A percentile compares a stretch with the other conserved stretches of the same genome.
These are phyloP conservation scores for Lepiota subincarnata DNA, from an alignment of 768 basidiomycete genomes.

Conservation along the genomic window DNA sequence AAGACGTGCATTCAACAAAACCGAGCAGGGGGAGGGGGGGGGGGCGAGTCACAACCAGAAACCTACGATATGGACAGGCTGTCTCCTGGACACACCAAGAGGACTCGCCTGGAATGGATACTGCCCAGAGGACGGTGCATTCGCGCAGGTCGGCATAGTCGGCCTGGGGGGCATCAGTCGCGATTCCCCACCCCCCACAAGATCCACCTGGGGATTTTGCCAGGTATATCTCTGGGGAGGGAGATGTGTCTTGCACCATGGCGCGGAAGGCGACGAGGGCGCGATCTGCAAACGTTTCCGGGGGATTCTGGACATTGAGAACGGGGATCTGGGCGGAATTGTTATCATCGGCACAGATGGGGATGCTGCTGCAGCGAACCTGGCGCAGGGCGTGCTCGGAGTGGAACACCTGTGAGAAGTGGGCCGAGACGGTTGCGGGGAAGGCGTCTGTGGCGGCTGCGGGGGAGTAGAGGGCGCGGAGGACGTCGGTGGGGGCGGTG, in stretches of 20 bases:
- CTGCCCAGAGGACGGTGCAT: conserved; percentile 65
- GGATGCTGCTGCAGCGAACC: conserved; percentile 25
- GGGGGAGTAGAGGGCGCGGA: conserved; percentile 45
- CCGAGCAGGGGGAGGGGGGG: not conserved
- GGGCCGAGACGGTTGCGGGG: conserved; percentile 36
- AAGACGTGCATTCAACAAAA: not conserved
- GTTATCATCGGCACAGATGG: not conserved
- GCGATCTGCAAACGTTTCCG: conserved; percentile 44
- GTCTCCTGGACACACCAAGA: conserved; percentile 44
- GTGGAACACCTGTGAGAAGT: conserved; percentile 46
- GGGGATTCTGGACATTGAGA: conserved; percentile 45
- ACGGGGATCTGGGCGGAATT: conserved; percentile 50
- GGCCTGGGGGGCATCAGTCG: conserved; percentile 27
- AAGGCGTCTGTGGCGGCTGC: conserved; percentile 30
- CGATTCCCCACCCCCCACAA: conserved; percentile 77
- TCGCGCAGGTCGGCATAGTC: conserved; percentile 56
- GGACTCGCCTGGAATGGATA: conserved; percentile 67
- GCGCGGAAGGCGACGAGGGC: conserved; percentile 67
- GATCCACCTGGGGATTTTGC: conserved; percentile 35
- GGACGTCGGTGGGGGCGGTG: conserved; percentile 41
- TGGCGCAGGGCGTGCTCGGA: conserved; percentile 36
- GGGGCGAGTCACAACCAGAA: no score
- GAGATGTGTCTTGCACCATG: conserved; percentile 82
- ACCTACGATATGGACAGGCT: conserved; percentile 9
- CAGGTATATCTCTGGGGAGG: conserved; percentile 70